Base-by-base conservation (phyloP, 2,329 filamentous ascomycete species). In the Lasiodiplodia hormozganensis region DNA sequence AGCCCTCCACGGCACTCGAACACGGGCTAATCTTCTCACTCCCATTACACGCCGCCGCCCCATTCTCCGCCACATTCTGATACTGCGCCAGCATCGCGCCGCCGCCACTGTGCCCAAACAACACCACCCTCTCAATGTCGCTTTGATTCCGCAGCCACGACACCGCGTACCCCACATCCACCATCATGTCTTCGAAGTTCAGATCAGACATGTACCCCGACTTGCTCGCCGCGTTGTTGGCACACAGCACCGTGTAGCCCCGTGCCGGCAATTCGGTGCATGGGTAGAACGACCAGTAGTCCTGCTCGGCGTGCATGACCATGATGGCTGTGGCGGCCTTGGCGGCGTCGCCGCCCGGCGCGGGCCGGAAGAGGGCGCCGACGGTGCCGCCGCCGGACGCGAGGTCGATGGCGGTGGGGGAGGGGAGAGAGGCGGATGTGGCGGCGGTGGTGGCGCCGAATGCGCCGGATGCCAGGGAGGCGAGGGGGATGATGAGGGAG, bases 41-140 rank as follows among this genome's bases (percentile, higher is more conserved):
- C 25, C 62, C 49, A 11, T 66, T 21, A 23, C 51, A 57, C 8
- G 62, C 62, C 1, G 36, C 11, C 6, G 56, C 49, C 6, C 51
- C 51, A 14, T 66, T 66, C 62, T 56, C 62, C 6, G 51, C 62
- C 47, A 66, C 56, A n/a, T 66, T 66, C 23, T 66, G 62, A 36
- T 66, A 66, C 11, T 52, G 51, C 6, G 62, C 47, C 62, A 66
- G 34, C 62, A 66, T 31, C 7, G 51, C 62, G 10, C 62, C 51
- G 34, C 62, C 62, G 25, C 62, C 62, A 7, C 36, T 49, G 25
- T 66, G 62, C 4, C 62, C 62, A 5, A 57, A 36, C 8, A 66
- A 38, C 6, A 66, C 62, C n/a, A 66, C 16, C 23, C 47, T 21
- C 36, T 47, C 47, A 21, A 66, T 56, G 21, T 66, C 51, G 4